Conservation (phyloP, 176 grass and related monocot genomes). For the Musa beccarii region DNA sequence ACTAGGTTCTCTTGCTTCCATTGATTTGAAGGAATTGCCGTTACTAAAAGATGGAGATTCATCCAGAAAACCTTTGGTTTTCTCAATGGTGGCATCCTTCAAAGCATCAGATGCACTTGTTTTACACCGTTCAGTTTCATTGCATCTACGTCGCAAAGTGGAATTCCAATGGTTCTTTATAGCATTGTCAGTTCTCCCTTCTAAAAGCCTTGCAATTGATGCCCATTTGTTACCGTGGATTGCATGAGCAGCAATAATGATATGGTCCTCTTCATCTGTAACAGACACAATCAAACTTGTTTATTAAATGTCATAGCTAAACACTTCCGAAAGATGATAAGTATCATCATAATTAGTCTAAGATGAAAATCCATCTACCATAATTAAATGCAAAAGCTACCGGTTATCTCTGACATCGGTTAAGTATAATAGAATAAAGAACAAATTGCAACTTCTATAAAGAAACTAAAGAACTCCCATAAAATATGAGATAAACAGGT, state of each 20-base stretch:
- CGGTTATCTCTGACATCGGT: no score
- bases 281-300: constrained; percentile 6
- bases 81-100: constrained; percentile 28
- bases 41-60: constrained; percentile 30
- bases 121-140: constrained; percentile 31
- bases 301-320: background rate
- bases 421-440: no score
- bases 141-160: constrained; percentile 57
- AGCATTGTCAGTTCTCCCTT: constrained; percentile 84
- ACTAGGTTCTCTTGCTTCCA: constrained; percentile 30
- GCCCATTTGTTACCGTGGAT: constrained; percentile 96
- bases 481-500: no score
- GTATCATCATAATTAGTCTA: background rate
- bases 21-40: constrained; percentile 35
- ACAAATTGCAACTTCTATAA: no score
- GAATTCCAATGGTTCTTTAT: constrained; percentile 99
- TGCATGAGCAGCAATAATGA: constrained; percentile 74
- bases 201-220: constrained; percentile 75
- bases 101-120: constrained; percentile 22
- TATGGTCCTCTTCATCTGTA: constrained; percentile 85
- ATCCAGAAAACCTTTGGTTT: constrained; percentile 35
- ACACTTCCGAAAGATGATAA: no score
- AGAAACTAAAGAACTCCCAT: no score
- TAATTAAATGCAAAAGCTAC: no score
- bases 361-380: no score